Base-by-base conservation (phyloP, 2,329 filamentous ascomycete genomes). In the Colletotrichum sp. region DNA sequence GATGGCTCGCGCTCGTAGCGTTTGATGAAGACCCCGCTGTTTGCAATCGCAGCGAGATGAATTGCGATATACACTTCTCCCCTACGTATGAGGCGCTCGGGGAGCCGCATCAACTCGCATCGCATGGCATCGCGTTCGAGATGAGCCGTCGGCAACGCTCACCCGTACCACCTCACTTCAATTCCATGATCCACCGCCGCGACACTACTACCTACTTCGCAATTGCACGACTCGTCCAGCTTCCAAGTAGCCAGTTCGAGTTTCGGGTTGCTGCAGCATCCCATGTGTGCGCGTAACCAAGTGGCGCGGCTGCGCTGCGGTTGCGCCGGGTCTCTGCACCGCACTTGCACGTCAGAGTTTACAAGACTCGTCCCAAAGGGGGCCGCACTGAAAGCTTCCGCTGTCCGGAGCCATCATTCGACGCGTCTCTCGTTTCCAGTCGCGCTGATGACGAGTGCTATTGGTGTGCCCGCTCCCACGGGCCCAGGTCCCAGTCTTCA, bases 211-310 rank as follows among this genome's bases (percentile, higher is more conserved):
- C 12, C n/a, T 26, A 21, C n/a, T 30, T 24, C 49, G 26, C 60
- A 49, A 34, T 32, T 39, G 10, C 28, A 39, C 62, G 55, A 68
- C 24, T 75, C 69, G 69, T 30, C 63, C 39, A 68, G 26, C 18
- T 72, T 39, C 69, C 57, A 13, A n/a, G 26, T 28, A 64, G 12
- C 49, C 59, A 67, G 26, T 49, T 59, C 57, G 32, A 64, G 57
- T 65, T 73, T 73, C 70, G 70, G 64, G 71, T 63, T 34, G 57
- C 44, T 34, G 73, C 73, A 68, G 32, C 39, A 49, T 68, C 57
- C 24, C 55, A 44, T 69, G 66, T 55, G 59, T 74, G 44, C 21
- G 32, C 59, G 44, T 69, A 24, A 62, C 24, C 70, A 72, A 52
- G 30, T 64, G 36, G 69, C 69, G 18, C 24, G 49, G 30, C 44